Evolutionary conservation across 2,329 filamentous ascomycete genomes (phyloP).

Genomic region (Neopestalotiopsis clavispora): DNA sequence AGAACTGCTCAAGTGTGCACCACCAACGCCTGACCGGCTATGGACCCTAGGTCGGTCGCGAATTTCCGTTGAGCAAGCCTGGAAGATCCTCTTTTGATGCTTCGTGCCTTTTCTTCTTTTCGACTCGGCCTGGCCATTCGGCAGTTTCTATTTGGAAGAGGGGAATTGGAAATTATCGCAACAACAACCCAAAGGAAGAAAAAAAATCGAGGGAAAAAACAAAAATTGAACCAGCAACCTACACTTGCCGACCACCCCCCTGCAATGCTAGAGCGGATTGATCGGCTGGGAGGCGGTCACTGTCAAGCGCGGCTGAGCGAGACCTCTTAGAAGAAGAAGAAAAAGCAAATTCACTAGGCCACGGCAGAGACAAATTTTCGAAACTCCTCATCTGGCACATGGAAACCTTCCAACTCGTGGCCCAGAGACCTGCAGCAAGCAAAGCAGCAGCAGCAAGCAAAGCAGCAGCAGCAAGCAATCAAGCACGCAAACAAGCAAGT

Average conservation of each 20-base stretch:
- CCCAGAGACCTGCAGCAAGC: background rate
- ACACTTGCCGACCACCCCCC: conserved; percentile 1
- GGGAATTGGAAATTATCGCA: background rate
- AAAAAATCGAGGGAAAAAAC: background rate
- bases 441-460: background rate
- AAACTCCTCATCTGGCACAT: background rate
- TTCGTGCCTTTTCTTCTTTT: background rate
- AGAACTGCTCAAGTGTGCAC: background rate
- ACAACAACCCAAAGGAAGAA: background rate
- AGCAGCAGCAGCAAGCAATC: background rate
- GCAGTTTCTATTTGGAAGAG: background rate
- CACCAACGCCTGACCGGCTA: background rate
- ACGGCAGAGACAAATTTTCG: background rate
- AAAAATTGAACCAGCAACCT: background rate
- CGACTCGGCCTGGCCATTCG: background rate
- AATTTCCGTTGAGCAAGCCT: background rate
- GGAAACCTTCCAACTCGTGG: conserved; percentile 7
- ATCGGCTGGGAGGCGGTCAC: background rate
- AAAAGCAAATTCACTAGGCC: background rate
- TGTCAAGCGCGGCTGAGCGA: conserved; percentile 8
- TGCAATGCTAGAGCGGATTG: conserved; percentile 1
- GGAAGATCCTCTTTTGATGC: background rate
- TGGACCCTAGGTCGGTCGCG: background rate
- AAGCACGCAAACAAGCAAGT: background rate
- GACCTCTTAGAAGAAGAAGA: conserved; percentile 1